Conservation (phyloP, 306 rosid genomes). For the Rosa chinensis region DNA sequence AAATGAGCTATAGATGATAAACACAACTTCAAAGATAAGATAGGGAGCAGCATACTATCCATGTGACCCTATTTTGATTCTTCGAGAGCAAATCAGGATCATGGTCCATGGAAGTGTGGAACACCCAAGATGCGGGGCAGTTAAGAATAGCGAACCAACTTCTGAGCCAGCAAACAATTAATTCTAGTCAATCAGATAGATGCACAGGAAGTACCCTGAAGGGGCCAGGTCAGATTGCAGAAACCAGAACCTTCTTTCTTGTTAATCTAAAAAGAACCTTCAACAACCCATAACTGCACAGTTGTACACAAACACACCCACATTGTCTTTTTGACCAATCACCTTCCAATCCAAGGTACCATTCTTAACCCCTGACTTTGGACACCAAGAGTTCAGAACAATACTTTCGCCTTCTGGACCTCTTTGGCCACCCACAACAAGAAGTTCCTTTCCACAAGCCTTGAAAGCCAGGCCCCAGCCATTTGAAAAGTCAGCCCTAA, state of each 20-base stretch:
- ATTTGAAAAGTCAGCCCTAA: slow-evolving; percentile 76
- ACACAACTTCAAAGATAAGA: slow-evolving; percentile 20
- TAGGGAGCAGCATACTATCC: slow-evolving; percentile 21
- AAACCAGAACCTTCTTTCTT: slow-evolving; percentile 48
- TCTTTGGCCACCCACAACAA: slow-evolving; percentile 93
- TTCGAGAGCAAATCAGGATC: slow-evolving; percentile 44
- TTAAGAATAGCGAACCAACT: slow-evolving; percentile 53
- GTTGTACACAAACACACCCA: slow-evolving; percentile 89
- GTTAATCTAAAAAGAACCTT: slow-evolving; percentile 57
- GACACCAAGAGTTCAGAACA: slow-evolving; percentile 79
- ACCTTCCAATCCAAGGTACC: slow-evolving; percentile 85
- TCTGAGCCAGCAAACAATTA: slow-evolving; percentile 47
- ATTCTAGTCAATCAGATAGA: slow-evolving; percentile 45
- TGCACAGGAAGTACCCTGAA: slow-evolving; percentile 49
- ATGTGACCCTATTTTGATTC: slow-evolving; percentile 48
- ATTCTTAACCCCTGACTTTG: slow-evolving; percentile 63
- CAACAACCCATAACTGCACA: slow-evolving; percentile 97
- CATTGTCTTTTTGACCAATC: slow-evolving; percentile 73
- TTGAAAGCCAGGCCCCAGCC: slow-evolving; percentile 99
- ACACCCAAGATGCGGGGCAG: slow-evolving; percentile 46
- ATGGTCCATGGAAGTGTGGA: slow-evolving; percentile 47
- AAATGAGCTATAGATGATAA: slow-evolving; percentile 34
- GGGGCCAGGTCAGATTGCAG: slow-evolving; percentile 57
- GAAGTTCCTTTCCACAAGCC: slow-evolving; percentile 83
- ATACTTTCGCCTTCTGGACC: slow-evolving; percentile 89